Percentiles rank a stretch among this genome's conserved stretches.
Conservation (phyloP, 148 eudicot genomes). For the Pouteria glomerata region DNA sequence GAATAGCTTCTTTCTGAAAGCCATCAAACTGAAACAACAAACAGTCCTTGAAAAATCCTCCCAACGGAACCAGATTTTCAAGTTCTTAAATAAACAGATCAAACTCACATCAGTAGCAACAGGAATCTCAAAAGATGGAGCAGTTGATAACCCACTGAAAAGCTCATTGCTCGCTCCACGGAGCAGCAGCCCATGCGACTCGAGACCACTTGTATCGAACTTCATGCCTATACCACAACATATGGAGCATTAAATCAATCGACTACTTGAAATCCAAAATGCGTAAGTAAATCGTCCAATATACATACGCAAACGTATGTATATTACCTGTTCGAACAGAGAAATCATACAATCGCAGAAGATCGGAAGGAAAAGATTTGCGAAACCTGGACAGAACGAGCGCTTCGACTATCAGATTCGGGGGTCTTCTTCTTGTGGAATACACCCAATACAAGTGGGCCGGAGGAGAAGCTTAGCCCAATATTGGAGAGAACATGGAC, state of each 20-base stretch:
- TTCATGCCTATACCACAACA: slow-evolving; percentile 46
- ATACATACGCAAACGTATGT: background rate
- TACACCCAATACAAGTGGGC: background rate
- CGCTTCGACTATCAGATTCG: background rate
- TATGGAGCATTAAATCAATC: slow-evolving; percentile 3
- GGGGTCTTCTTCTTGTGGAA: slow-evolving; percentile 6
- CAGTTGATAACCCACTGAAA: slow-evolving; percentile 30
- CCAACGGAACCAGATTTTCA: no score
- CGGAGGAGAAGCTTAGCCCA: background rate
- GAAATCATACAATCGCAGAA: background rate
- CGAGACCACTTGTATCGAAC: slow-evolving; percentile 80
- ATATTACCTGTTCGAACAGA: background rate
- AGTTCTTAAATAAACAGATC: background rate
- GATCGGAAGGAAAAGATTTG: background rate
- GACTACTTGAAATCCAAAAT: background rate
- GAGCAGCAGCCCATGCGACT: slow-evolving; percentile 44
- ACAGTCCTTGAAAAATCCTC: background rate
- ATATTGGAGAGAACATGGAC: no score
- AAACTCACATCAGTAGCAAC: slow-evolving; percentile 51
- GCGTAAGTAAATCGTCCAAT: no score
- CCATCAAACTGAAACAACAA: slow-evolving; percentile 61
- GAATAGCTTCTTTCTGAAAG: slow-evolving; percentile 75
- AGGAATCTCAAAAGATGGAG: slow-evolving; percentile 77
- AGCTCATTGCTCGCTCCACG: slow-evolving; percentile 27
- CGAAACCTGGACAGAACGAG: background rate